A percentile compares a stretch with the other conserved stretches of the same genome.
Conservation (phyloP, 148 eudicot genomes). For the Spergularia marina region DNA sequence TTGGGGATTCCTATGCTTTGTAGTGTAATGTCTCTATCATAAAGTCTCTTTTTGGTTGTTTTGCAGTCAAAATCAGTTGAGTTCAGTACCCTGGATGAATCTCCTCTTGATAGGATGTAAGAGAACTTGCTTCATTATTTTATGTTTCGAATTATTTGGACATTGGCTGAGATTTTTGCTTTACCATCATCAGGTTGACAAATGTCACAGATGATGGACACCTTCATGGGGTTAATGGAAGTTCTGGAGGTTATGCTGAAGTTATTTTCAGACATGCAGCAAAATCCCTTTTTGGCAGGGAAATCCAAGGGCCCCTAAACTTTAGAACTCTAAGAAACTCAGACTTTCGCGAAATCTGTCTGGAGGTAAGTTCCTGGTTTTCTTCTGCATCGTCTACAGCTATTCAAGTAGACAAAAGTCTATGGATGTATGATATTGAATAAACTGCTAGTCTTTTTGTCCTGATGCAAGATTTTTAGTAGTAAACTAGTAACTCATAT, state of each 20-base stretch:
- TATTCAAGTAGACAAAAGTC: not conserved
- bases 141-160: not conserved
- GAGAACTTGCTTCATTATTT: slow-evolving; percentile 19
- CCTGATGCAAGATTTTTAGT: not conserved
- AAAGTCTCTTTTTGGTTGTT: slow-evolving; percentile 15
- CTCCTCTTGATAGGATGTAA: slow-evolving; percentile 80
- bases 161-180: not conserved
- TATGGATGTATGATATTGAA: not conserved
- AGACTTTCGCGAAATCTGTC: slow-evolving; percentile 78
- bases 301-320: slow-evolving; percentile 63
- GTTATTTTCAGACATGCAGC: slow-evolving; percentile 75
- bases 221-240: slow-evolving; percentile 77
- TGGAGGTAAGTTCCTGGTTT: slow-evolving; percentile 62
- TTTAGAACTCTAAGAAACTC: slow-evolving; percentile 68
- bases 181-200: slow-evolving; percentile 47
- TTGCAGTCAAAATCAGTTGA: slow-evolving; percentile 77
- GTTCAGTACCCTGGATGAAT: slow-evolving; percentile 70
- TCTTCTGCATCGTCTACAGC: not conserved
- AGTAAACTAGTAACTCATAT: not conserved
- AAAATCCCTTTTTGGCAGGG: slow-evolving; percentile 59
- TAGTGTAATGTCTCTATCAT: not conserved
- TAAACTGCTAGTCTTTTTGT: slow-evolving; percentile 2
- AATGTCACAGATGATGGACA: slow-evolving; percentile 77
- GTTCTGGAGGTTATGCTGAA: slow-evolving; percentile 98
- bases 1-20: not conserved